phyloP scores from a whole-genome alignment of 495 filamentous ascomycete genomes.

The Cudoniella acicularis region DNA sequence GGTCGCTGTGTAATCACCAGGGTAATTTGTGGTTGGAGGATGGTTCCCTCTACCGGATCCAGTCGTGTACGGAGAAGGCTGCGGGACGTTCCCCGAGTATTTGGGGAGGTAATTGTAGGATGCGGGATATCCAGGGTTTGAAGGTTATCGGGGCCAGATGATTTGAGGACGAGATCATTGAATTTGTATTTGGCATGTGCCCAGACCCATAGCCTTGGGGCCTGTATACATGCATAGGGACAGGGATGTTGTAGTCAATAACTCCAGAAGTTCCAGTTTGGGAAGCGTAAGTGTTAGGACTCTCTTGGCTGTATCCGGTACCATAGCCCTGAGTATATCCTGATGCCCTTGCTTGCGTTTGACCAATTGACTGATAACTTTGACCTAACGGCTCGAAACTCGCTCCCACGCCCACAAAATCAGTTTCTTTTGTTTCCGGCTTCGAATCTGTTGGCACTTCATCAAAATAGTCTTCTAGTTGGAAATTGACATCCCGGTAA shows the following conservation, averaged over 20 bases:
- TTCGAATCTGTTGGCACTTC: background rate
- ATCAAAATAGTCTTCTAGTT: conserved; percentile 3
- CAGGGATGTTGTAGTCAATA: too few relatives aligned
- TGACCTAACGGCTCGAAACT: background rate
- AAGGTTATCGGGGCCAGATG: background rate
- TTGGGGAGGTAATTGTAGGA: background rate
- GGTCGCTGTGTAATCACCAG: background rate
- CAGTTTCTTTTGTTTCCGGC: background rate
- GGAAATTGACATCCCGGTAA: conserved; percentile 7
- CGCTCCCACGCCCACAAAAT: background rate
- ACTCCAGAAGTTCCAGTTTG: background rate
- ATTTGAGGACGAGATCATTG: background rate
- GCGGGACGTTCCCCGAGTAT: background rate
- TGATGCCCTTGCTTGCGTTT: background rate
- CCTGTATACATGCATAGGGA: background rate
- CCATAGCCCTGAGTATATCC: too few relatives aligned
- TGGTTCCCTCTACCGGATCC: background rate
- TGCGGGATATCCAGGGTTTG: background rate
- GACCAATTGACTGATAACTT: background rate
- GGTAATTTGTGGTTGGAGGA: background rate
- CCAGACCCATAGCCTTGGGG: too few relatives aligned
- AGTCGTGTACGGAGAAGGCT: background rate
- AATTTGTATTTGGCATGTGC: background rate
- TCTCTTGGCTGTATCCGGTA: background rate
- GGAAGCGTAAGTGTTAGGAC: background rate